phyloP scores from a whole-genome alignment of 257 asterid genomes.

The Petrea volubilis region DNA sequence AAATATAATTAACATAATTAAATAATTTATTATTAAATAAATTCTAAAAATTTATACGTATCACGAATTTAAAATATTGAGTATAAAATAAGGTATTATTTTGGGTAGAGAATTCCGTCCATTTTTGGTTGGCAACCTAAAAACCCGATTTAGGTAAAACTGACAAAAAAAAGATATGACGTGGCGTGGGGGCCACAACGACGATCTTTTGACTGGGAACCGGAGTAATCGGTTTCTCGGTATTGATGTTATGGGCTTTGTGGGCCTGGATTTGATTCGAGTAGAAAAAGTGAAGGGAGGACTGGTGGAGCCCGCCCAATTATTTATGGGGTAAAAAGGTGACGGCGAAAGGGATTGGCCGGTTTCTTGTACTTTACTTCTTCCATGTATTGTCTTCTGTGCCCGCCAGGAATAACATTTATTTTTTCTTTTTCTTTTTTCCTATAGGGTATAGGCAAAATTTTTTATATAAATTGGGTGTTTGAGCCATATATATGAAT shows the following conservation, averaged over 20 bases:
- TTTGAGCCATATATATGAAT: no score
- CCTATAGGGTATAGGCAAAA: no score
- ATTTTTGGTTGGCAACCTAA: neutral
- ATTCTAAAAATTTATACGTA: no score
- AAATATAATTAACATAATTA: no score
- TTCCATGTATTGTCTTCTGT: conserved; percentile 12
- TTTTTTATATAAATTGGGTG: no score
- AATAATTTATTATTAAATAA: no score
- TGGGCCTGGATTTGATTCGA: conserved; percentile 9
- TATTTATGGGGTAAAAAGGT: conserved; percentile 20
- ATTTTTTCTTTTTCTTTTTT: no score
- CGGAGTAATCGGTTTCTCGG: conserved; percentile 20
- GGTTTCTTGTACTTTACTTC: conserved; percentile 58
- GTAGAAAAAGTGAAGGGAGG: neutral
- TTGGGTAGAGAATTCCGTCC: no score
- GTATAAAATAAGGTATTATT: no score
- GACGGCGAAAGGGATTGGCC: conserved; percentile 25
- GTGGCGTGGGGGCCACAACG: neutral
- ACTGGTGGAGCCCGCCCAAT: conserved; percentile 5
- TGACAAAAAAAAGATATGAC: neutral
- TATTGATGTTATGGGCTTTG: neutral
- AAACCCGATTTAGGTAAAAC: neutral
- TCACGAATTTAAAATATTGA: no score
- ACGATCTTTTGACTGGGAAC: conserved; percentile 27
- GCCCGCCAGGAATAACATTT: neutral